Evolutionary conservation across 768 basidiomycete genomes (phyloP), one percentile per base, ranked within the genome.

Genomic region (Tricholomella constricta): DNA sequence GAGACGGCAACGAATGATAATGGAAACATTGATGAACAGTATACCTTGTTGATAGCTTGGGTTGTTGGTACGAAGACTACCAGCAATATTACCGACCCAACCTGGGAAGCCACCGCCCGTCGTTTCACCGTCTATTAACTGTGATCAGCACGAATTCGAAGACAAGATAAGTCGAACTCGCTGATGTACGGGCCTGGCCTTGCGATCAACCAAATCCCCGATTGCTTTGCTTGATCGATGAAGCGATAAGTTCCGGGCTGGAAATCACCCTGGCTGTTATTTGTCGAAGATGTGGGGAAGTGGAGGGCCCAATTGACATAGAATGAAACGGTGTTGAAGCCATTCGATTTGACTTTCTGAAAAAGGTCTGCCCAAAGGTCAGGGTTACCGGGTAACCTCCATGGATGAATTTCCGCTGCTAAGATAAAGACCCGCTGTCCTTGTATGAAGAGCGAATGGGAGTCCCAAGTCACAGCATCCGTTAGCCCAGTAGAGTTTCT

Each of bases 391-490:
- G 78, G 78, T 0, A 79, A 58, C 56, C 84, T 72, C 77, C 81
- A 85, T 14, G 85, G 78, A 60, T 86, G 84, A 48, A 84, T 70
- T 63, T 87, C 85, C 23, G 84, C 85, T 9, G 80, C 80, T 34
- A 82, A 76, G 38, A 85, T 73, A 66, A 84, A 84, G 20, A 78
- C 58, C 6, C 83, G 73, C 56, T 84, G 80, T 6, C 81, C 82
- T 0, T 78, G 70, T 41, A 86, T 79, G 61, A 73, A 83, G 6
- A 86, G 69, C 1, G 83, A 84, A 51, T 81, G 76, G 41, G 77
- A 65, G 62, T 86, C 85, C 84, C 84, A 86, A 2, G 78, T 78
- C 15, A 84, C 80, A 4, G 65, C 68, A 35, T 77, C 64, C 3
- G 77, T 79, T 43, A 80, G 66, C 0, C 78, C 77, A 7, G 78